These are phyloP conservation scores for Aquilaria yunnanensis DNA, from an alignment of 345 rosid species.

Conservation along the genomic window DNA sequence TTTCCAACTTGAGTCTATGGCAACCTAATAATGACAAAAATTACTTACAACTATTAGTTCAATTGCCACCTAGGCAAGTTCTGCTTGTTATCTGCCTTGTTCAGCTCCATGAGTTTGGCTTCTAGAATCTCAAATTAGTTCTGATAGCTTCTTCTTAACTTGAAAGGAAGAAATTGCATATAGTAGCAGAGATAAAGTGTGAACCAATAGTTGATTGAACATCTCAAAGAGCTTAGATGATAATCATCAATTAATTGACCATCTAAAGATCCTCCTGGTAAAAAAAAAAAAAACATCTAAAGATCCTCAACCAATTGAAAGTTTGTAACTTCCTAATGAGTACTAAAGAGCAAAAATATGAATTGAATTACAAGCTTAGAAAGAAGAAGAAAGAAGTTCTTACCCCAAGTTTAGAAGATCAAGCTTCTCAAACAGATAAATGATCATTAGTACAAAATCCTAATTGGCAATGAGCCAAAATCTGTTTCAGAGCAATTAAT, in stretches of 20 bases:
- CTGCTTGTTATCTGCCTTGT: constrained; percentile 92
- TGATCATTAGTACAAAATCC: no score
- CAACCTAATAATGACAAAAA: not conserved
- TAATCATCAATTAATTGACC: not conserved
- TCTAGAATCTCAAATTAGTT: constrained; percentile 88
- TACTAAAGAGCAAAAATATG: not conserved
- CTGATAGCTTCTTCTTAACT: constrained; percentile 96
- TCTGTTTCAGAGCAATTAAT: no score
- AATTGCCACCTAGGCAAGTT: constrained; percentile 90
- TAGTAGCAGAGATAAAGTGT: not conserved
- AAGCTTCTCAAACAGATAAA: no score
- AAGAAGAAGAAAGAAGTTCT: no score
- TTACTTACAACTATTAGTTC: constrained; percentile 83
- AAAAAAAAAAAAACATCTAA: no score
- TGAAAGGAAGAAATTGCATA: constrained; percentile 24
- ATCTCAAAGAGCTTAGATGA: no score
- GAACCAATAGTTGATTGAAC: no score
- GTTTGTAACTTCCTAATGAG: not conserved
- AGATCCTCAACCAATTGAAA: not conserved
- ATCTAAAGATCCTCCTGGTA: not conserved
- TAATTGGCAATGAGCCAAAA: no score
- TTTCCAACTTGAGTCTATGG: no score
- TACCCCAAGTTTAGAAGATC: no score
- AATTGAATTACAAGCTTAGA: not conserved
- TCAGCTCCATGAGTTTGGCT: constrained; percentile 73